phyloP scores from a whole-genome alignment of 495 filamentous ascomycete species.

The Rusavskia elegans region DNA sequence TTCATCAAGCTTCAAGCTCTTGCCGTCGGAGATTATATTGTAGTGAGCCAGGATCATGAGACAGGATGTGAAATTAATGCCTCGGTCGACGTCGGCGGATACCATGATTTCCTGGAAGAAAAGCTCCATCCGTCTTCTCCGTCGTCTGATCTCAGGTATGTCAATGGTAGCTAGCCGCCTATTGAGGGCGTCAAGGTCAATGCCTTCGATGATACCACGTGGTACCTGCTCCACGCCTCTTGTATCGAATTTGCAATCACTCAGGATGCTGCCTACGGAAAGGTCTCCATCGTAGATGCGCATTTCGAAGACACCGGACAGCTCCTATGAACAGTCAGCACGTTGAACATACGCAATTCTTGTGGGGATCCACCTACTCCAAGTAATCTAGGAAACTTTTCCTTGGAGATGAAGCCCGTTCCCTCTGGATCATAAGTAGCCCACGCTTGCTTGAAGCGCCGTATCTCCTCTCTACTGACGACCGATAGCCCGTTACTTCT shows the following conservation, averaged over 20 bases:
- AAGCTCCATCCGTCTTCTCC: slow-evolving; percentile 64
- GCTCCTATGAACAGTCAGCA: slow-evolving; percentile 32
- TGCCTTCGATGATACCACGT: slow-evolving; percentile 42
- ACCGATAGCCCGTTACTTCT: slow-evolving; percentile 67
- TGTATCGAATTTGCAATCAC: slow-evolving; percentile 52
- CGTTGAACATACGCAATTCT: slow-evolving; percentile 1
- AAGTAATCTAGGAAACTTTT: slow-evolving; percentile 76
- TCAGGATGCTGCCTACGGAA: slow-evolving; percentile 66
- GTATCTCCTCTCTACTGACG: slow-evolving; percentile 79
- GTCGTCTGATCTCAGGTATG: slow-evolving; percentile 50
- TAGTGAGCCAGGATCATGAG: slow-evolving; percentile 96
- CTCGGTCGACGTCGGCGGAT: slow-evolving; percentile 70
- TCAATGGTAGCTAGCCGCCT: slow-evolving; percentile 62
- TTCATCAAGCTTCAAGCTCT: slow-evolving; percentile 84
- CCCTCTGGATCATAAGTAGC: slow-evolving; percentile 84
- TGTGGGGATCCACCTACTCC: slow-evolving; percentile 38
- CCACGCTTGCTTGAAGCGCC: slow-evolving; percentile 97
- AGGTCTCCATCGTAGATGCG: slow-evolving; percentile 89
- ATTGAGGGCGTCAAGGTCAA: slow-evolving; percentile 69
- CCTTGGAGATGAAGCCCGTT: slow-evolving; percentile 80
- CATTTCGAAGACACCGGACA: slow-evolving; percentile 93
- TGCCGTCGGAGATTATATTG: slow-evolving; percentile 97
- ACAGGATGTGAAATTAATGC: slow-evolving; percentile 86
- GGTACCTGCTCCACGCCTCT: slow-evolving; percentile 23
- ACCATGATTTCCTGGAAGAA: slow-evolving; percentile 97